Conservation (phyloP, 331 rosid genomes). For the Malus hybrid region DNA sequence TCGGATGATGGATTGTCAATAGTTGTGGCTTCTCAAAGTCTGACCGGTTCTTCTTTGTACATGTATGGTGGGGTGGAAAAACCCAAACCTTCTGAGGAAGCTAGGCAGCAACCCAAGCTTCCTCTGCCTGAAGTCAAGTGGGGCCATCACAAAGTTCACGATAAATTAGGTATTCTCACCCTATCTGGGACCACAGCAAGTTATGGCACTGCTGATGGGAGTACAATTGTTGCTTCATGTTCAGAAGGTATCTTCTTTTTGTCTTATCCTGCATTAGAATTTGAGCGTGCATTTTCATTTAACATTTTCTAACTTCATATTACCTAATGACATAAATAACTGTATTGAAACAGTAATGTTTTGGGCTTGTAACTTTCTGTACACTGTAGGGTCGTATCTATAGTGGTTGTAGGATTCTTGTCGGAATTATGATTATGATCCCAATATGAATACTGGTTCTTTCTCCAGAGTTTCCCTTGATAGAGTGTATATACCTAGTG, state of each 20-base stretch:
- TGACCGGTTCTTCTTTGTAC: conserved; percentile 68
- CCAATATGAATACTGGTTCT: neutral
- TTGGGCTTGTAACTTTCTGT: neutral
- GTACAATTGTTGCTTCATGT: conserved; percentile 78
- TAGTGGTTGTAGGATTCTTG: too few species aligned
- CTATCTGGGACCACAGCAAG: conserved; percentile 68
- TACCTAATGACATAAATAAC: neutral
- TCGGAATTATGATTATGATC: neutral
- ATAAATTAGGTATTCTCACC: conserved; percentile 61
- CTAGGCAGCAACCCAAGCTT: conserved; percentile 59
- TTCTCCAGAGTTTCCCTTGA: neutral
- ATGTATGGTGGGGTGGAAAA: conserved; percentile 86
- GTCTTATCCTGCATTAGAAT: neutral
- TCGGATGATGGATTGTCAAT: conserved; percentile 63
- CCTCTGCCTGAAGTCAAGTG: conserved; percentile 96
- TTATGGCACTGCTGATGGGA: conserved; percentile 93
- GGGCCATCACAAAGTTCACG: conserved; percentile 80
- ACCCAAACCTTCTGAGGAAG: conserved; percentile 43
- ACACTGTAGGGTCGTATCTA: neutral
- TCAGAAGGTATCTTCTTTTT: conserved; percentile 75
- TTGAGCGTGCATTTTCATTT: neutral
- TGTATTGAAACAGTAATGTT: neutral
- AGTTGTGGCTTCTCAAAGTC: conserved; percentile 69
- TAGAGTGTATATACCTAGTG: conserved; percentile 5
- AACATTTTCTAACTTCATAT: neutral